Evolutionary conservation across 805 yeast species (phyloP), one percentile per base, ranked within the genome.

Genomic region (Saccharomyces kudriavzevii): DNA sequence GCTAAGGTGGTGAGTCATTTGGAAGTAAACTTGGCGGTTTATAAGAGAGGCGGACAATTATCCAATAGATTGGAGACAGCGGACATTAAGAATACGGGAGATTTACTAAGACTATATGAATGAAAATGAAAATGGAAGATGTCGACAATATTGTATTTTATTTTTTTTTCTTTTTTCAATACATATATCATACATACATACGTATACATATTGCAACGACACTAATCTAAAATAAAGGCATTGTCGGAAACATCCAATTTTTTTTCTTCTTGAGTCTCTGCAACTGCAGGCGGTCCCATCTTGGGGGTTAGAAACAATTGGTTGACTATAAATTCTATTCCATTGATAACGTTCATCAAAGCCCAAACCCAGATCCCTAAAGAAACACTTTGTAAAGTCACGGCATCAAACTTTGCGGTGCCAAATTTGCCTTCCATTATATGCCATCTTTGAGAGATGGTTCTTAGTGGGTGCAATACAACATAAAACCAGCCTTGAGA

Each of bases 311-410:
- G 35, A n/a, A 59, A 49, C 14, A 67, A 50, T 49, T 61, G 60
- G 17, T 60, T 60, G 14, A 60, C 57, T 25, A 69, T 52, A 47
- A 67, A 62, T 47, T 67, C 69, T 6, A 65, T 45, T 3, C 66
- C 65, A 47, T 60, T 58, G 10, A 69, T 51, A 2, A 67, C 67
- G 31, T 59, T 61, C 40, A 61, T 63, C 40, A 70, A 58, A 1
- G 72, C 71, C 68, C 70, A 67, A 14, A 68, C 49, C 70, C 71
- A 66, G 27, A 70, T 67, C 17, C 70, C 71, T 24, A 70, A 52
- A 4, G 72, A 70, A 45, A 70, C 68, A 35, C 70, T 55, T 6
- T 58, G 51, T 20, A 47, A 4, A 14, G 45, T 49, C 20, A 51
- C 47, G 9, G 47, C 47, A 22, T 45, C 43, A 17, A 35, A 17